Base-by-base conservation (phyloP, 2,329 filamentous ascomycete species). In the Pseudocercospora vitis region DNA sequence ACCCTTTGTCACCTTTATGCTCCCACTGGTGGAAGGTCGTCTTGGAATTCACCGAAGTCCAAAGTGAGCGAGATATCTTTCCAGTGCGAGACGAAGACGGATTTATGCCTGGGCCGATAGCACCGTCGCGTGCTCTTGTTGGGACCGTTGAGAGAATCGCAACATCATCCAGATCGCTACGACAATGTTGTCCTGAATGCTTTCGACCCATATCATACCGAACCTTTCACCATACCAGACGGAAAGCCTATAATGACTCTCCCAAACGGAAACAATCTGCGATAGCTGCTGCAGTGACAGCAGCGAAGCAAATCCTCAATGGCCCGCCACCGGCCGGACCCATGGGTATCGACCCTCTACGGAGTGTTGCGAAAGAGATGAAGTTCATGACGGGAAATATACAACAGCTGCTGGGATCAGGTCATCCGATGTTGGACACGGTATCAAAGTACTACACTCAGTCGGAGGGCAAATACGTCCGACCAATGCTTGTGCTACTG, bases 371-470 rank as follows among this genome's bases (percentile, higher is more conserved):
- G 58, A 95, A 96, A 75, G 92, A 97, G 78, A 89, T 99, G 85
- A 94, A 95, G 74, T 95, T 91, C 65, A 76, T 97, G 67, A 96
- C 89, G 8, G 91, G 91, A 50, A 96, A 97, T 66, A 95, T 97
- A 72, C 82, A 89, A 57, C 88, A 95, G 69, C 79, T 97, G n/a
- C 78, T 97, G 12, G 92, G 92, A 4, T 96, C 91, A 0, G 92
- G 92, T 4, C 92, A 99, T 69, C 94, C 94, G 0, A 91, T 91
- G 40, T 81, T 99, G 56, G 94, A 97, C 69, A 91, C 89, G 35
- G 92, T 91, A 23, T 91, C 94, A 48, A 99, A 99, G 74, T 99
- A 99, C 78, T 99, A 99, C 73, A 96, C 94, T 18, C 88, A 92
- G 67, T 89, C 89, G 55, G 91, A 97, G 78, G 94, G 94, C 59